Evolutionary conservation across 306 rosid species (phyloP).

Genomic region (Coriaria nepalensis): DNA sequence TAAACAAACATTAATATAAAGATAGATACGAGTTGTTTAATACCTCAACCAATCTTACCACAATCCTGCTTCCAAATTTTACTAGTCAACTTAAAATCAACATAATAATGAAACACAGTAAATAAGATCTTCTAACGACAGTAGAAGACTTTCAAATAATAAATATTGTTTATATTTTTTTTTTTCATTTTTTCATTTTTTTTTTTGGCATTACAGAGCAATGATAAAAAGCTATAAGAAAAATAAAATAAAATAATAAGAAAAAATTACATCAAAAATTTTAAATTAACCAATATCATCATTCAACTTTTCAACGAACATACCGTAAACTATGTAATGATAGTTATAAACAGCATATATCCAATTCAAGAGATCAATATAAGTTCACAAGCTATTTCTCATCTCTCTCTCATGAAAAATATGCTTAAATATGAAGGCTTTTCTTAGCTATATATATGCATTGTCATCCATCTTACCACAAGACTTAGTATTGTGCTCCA

Average conservation of each 20-base stretch:
- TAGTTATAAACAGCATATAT: neutral
- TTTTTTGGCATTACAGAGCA: too few relatives aligned
- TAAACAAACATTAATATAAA: slow-evolving; percentile 16
- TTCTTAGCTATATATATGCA: neutral
- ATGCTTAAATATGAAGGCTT: neutral
- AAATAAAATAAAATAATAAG: too few relatives aligned
- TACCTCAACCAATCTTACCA: neutral
- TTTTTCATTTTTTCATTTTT: too few relatives aligned
- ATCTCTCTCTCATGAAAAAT: too few relatives aligned
- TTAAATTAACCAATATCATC: neutral
- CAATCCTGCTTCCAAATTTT: neutral
- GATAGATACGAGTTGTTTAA: slow-evolving; percentile 2
- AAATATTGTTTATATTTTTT: neutral
- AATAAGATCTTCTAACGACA: neutral
- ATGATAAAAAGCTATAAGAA: too few relatives aligned
- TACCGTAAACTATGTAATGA: too few relatives aligned
- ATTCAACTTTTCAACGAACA: neutral
- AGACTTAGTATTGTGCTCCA: neutral
- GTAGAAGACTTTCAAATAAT: too few relatives aligned
- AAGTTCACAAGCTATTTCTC: too few relatives aligned
- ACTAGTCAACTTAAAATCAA: neutral
- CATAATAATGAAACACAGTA: neutral
- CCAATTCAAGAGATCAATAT: neutral
- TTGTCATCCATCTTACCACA: neutral
- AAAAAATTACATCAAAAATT: too few relatives aligned